phyloP scores from a whole-genome alignment of 495 filamentous ascomycete genomes.

The Hypomontagnella submonticulosa region DNA sequence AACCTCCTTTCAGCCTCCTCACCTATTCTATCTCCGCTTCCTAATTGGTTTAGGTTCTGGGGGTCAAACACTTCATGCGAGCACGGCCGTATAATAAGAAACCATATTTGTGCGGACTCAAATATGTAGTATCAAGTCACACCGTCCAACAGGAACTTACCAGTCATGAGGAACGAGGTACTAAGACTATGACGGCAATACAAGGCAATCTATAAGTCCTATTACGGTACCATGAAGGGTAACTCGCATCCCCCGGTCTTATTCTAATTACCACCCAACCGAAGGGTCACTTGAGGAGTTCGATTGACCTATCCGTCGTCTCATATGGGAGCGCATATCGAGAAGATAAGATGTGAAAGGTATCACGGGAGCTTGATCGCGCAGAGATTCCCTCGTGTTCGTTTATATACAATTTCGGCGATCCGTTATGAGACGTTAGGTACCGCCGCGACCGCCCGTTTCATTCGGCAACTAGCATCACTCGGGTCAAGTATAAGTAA shows the following conservation, averaged over 20 bases:
- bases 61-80: neutral
- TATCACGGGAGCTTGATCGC: neutral
- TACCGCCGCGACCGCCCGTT: constrained; percentile 27
- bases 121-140: constrained; percentile 17
- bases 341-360: neutral
- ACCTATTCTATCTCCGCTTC: too few relatives aligned
- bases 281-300: neutral
- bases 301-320: too few relatives aligned
- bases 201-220: constrained; percentile 13
- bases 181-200: constrained; percentile 22
- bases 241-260: neutral
- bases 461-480: constrained; percentile 18
- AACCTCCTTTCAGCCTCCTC: too few relatives aligned
- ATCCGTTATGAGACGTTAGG: constrained; percentile 20
- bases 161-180: constrained; percentile 2
- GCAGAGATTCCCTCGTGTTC: constrained; percentile 9
- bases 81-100: constrained; percentile 4
- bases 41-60: too few relatives aligned
- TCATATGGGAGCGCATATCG: too few relatives aligned
- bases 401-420: constrained; percentile 21
- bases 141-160: neutral
- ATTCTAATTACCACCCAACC: neutral
- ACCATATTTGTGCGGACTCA: constrained; percentile 6
- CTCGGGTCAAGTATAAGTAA: neutral
- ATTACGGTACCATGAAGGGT: constrained; percentile 5